Base-by-base conservation (phyloP, 768 basidiomycete species). In the Naganishia randhawae region DNA sequence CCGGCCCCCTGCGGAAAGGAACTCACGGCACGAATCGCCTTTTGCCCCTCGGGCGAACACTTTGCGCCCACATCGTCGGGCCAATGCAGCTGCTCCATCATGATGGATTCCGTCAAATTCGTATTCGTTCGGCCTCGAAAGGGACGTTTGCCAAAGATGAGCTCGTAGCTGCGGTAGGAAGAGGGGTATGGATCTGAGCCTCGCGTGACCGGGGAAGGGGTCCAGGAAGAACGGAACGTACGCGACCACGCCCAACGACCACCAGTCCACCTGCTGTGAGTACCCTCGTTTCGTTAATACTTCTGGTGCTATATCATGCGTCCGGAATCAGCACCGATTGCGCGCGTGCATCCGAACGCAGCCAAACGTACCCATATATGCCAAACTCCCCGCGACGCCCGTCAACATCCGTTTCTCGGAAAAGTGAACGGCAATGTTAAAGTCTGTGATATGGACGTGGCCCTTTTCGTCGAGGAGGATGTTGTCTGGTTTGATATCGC, bases 401-500 rank as follows among this genome's bases (percentile, higher is more conserved):
- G 91, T 92, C 80, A 98, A 88, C 69, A 89, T 75, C 39, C 94
- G 85, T 63, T 88, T 85, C 69, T 91, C 90, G 13, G 94, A 95
- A 78, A 92, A 97, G 79, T 98, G 95, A 9, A 98, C 95, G 27
- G 95, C 96, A 72, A 99, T 93, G 76, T 99, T 99, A 83, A 99
- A 96, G 81, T 99, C 96, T 10, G 96, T 98, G 74, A 99, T 83
- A 77, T 98, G 95, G 1, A 91, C 95, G 77, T 99, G 94, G 0
- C 96, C 96, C 75, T 84, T 81, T n/a, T 89, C 86, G 79, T 98
- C 95, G 66, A 99, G 84, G 16, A 99, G 85, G 73, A 99, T 89
- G 78, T 99, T 98, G 79, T 98, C 96, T 3, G 96, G 96, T 78
- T 99, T 98, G 68, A 99, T 79, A 81, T 98, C 95, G 29, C 94